Evolutionary conservation across 495 filamentous ascomycete species (phyloP), one percentile per base, ranked within the genome.

Genomic region (Cryomyces minteri): DNA sequence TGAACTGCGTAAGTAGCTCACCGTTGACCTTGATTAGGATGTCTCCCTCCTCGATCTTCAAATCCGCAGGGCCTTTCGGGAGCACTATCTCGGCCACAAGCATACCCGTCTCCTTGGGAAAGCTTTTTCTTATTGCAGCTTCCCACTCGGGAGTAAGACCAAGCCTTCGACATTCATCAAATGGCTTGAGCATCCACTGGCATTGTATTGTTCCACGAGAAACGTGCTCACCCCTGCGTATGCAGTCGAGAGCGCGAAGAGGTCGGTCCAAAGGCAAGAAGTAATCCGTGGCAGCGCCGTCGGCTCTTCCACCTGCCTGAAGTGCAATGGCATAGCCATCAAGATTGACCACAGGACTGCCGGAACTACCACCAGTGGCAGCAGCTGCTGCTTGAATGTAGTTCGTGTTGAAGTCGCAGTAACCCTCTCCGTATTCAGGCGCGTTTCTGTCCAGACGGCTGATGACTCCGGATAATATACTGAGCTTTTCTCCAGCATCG

Each of bases 381-480:
- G 90, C 88, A 30, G 90, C 90, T 10, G 88, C 92, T 48, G 90
- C 90, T 68, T 99, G 90, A 50, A 96, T 96, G 62, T 99, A 99
- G 61, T 94, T 95, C 32, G 90, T 98, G 58, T 98, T 99, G 69
- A 99, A 99, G 57, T 99, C 90, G 61, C 88, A 88, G 62, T 99
- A 99, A 2, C 90, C 90, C 49, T 96, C 90, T 33, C 90, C 88
- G 53, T 99, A 99, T 54, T 99, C 90, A 5, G 90, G 90, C 5
- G 90, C 90, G 62, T 99, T 99, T 43, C 90, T 73, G 54, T 99
- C 90, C 47, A 96, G 66, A 47, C 90, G 74, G 68, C 85, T 93
- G 57, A 99, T 99, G 30, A 99, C 88, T 50, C 90, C 90, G 9
- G 92, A 96, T 33, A 96, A 68, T 55, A 99, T 99, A 64, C 86